These are phyloP conservation scores for Chaetothyriales sp. DNA, from an alignment of 2,329 filamentous ascomycete species.

Conservation along the genomic window DNA sequence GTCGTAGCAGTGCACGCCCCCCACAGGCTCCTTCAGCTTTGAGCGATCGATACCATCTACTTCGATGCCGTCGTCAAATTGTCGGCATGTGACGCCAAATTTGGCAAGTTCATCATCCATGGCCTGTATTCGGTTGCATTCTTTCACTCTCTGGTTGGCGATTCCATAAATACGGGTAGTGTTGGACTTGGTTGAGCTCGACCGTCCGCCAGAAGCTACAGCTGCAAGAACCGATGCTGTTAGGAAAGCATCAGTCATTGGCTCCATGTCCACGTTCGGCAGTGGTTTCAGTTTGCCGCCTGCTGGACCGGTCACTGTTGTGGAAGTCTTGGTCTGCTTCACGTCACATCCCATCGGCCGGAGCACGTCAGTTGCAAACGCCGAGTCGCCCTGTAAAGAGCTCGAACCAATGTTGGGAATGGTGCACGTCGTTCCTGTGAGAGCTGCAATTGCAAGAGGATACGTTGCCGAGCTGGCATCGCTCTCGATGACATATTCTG, in stretches of 20 bases:
- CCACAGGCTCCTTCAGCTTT: slow-evolving; percentile 41
- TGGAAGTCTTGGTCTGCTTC: slow-evolving; percentile 69
- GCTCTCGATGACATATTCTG: slow-evolving; percentile 82
- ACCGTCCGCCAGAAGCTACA: slow-evolving; percentile 55
- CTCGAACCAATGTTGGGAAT: slow-evolving; percentile 89
- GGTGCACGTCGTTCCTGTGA: slow-evolving; percentile 89
- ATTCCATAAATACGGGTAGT: slow-evolving; percentile 84
- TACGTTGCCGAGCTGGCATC: slow-evolving; percentile 97
- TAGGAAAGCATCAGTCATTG: slow-evolving; percentile 97
- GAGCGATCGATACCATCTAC: slow-evolving; percentile 45
- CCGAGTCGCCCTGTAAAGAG: slow-evolving; percentile 87
- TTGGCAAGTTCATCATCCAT: slow-evolving; percentile 94
- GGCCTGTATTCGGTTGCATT: slow-evolving; percentile 89
- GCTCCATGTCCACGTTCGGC: slow-evolving; percentile 86
- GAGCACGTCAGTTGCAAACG: slow-evolving; percentile 82
- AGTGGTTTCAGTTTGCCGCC: slow-evolving; percentile 61
- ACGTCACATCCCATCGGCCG: slow-evolving; percentile 88
- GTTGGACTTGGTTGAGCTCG: slow-evolving; percentile 48
- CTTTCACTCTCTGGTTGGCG: slow-evolving; percentile 94
- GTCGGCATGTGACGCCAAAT: slow-evolving; percentile 73
- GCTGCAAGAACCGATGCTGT: slow-evolving; percentile 88
- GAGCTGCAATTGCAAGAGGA: slow-evolving; percentile 82
- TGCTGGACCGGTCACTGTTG: slow-evolving; percentile 81
- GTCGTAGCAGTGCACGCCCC: slow-evolving; percentile 80
- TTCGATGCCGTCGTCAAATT: slow-evolving; percentile 85